Percentiles rank a stretch among this genome's conserved stretches.
Conservation (phyloP, 495 filamentous ascomycete species). For the Chaetomium fimeti region DNA sequence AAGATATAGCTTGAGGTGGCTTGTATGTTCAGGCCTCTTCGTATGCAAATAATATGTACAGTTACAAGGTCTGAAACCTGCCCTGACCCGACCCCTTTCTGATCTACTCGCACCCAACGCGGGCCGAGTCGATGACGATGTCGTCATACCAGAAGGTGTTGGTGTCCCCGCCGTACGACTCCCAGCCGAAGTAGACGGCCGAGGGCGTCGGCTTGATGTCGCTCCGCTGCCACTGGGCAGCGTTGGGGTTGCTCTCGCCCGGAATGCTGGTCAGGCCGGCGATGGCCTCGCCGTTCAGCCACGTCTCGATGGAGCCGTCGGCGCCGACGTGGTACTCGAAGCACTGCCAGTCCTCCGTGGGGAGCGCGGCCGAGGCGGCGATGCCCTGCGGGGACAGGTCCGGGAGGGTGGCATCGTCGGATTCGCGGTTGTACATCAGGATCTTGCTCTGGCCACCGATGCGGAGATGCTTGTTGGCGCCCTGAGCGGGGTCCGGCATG, state of each 20-base stretch:
- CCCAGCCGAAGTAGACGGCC: slow-evolving; percentile 59
- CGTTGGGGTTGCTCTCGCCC: slow-evolving; percentile 50
- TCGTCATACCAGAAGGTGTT: slow-evolving; percentile 63
- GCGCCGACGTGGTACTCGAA: slow-evolving; percentile 58
- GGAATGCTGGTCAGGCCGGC: slow-evolving; percentile 49
- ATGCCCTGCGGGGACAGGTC: slow-evolving; percentile 57
- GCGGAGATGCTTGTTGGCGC: slow-evolving; percentile 55
- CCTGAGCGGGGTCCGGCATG: slow-evolving; percentile 60
- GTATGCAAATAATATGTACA: slow-evolving; percentile 2
- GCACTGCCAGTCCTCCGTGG: slow-evolving; percentile 52
- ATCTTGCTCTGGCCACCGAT: slow-evolving; percentile 58
- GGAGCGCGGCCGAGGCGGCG: slow-evolving; percentile 50
- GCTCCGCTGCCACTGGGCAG: slow-evolving; percentile 52
- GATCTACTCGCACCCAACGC: slow-evolving; percentile 45
- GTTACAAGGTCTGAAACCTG: background rate
- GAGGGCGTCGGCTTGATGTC: slow-evolving; percentile 49
- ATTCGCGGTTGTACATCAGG: slow-evolving; percentile 61
- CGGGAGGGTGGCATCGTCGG: slow-evolving; percentile 58
- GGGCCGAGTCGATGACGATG: slow-evolving; percentile 44
- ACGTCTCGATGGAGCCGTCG: slow-evolving; percentile 57
- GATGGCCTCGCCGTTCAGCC: slow-evolving; percentile 52
- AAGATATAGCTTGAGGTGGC: background rate
- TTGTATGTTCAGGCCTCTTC: background rate
- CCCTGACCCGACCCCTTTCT: background rate
- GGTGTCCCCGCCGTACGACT: slow-evolving; percentile 56